A percentile compares a stretch with the other conserved stretches of the same genome.
Conservation (phyloP, 345 rosid genomes). For the Erysimum cheiranthoides region DNA sequence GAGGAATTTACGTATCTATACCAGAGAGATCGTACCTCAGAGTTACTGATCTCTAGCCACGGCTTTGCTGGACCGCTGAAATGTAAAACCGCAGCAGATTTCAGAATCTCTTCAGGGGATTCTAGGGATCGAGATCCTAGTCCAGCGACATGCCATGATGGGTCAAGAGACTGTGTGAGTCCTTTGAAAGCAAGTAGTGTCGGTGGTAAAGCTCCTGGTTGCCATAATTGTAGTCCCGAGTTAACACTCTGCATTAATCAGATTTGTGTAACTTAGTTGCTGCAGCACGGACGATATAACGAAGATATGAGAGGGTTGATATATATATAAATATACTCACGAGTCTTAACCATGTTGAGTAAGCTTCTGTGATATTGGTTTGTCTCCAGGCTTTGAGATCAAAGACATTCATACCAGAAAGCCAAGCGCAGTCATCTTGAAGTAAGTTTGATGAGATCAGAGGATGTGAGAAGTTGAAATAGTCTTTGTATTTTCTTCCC, state of each 20-base stretch:
- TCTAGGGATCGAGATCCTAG: conserved; percentile 68
- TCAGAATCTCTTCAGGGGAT: conserved; percentile 43
- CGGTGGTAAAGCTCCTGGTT: conserved; percentile 85
- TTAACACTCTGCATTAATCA: conserved; percentile 59
- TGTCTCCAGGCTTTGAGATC: conserved; percentile 92
- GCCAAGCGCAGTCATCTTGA: conserved; percentile 74
- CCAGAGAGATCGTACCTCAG: conserved; percentile 74
- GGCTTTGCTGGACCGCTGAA: conserved; percentile 96
- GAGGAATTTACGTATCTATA: conserved; percentile 71
- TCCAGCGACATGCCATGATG: conserved; percentile 83
- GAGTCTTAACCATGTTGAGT: conserved; percentile 73
- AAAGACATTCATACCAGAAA: conserved; percentile 83
- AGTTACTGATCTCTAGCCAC: conserved; percentile 83
- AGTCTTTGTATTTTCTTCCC: conserved; percentile 77
- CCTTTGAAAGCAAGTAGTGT: conserved; percentile 76
- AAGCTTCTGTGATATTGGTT: conserved; percentile 63
- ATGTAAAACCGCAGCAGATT: conserved; percentile 82
- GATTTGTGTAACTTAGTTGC: background rate
- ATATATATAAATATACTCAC: conserved; percentile 49
- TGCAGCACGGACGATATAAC: background rate
- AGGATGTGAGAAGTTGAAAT: conserved; percentile 85
- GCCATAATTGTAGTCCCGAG: conserved; percentile 77
- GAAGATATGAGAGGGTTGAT: conserved; percentile 9
- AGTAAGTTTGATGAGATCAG: conserved; percentile 65
- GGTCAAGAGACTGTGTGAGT: conserved; percentile 73